Evolutionary conservation across 768 basidiomycete species (phyloP).

Genomic region (Termitomyces sp.): DNA sequence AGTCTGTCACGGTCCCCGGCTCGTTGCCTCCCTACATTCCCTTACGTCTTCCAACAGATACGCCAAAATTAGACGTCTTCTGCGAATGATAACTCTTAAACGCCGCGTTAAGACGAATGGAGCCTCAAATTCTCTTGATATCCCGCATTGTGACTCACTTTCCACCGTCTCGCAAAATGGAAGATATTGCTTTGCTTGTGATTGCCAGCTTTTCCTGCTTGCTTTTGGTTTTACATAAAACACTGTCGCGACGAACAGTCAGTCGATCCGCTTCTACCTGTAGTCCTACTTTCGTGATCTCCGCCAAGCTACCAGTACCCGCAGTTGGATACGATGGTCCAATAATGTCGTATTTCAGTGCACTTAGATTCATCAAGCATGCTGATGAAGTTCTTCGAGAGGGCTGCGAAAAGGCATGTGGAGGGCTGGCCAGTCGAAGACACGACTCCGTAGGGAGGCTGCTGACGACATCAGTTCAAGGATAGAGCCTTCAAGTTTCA

Average conservation of each 20-base stretch:
- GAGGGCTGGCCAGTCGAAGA: not conserved
- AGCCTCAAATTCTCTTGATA: not conserved
- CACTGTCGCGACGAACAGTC: not conserved
- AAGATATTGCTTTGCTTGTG: not conserved
- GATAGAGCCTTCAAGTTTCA: slow-evolving; percentile 34
- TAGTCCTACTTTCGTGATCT: not conserved
- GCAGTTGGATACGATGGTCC: not conserved
- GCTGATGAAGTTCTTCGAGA: not conserved
- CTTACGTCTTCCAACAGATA: not conserved
- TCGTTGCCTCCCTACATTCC: too few species aligned
- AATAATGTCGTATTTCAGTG: not conserved
- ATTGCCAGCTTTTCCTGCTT: not conserved
- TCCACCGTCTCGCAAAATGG: not conserved
- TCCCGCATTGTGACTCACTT: not conserved
- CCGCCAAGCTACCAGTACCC: not conserved
- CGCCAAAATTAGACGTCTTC: not conserved
- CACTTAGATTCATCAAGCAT: not conserved
- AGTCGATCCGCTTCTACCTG: not conserved
- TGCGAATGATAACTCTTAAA: not conserved
- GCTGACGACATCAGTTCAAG: not conserved
- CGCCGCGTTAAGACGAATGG: not conserved
- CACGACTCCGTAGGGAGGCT: not conserved
- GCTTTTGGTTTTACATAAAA: not conserved
- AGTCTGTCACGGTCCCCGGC: too few species aligned
- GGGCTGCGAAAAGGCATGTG: not conserved